These are phyloP conservation scores for Cystobasidium tubakii DNA, from an alignment of 768 basidiomycete species.

Conservation along the genomic window DNA sequence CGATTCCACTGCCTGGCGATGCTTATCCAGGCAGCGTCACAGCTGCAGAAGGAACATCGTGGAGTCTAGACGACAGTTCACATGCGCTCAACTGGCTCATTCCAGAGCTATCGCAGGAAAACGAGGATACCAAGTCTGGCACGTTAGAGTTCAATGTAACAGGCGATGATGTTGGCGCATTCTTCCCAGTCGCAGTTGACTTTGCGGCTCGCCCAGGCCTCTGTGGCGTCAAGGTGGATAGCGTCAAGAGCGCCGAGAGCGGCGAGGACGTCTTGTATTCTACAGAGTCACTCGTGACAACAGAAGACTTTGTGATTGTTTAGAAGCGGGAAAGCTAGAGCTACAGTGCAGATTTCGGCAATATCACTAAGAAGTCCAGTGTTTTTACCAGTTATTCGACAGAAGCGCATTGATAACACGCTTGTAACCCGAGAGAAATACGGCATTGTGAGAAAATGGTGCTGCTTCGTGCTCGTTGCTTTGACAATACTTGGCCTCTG, in stretches of 20 bases:
- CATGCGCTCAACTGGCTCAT: constrained; percentile 83
- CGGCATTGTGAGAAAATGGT: no score
- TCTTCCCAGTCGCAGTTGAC: constrained; percentile 84
- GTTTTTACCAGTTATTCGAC: no score
- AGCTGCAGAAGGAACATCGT: constrained; percentile 63
- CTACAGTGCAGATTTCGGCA: neutral
- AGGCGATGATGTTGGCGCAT: constrained; percentile 71
- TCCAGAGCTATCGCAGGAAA: constrained; percentile 58
- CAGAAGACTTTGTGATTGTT: constrained; percentile 56
- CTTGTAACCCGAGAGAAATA: no score
- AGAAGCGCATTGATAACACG: no score
- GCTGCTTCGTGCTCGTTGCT: no score
- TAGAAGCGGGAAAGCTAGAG: constrained; percentile 1
- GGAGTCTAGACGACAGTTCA: constrained; percentile 71
- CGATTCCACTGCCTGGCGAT: constrained; percentile 82
- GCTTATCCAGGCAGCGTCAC: constrained; percentile 70
- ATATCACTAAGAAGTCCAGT: no score
- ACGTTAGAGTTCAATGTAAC: constrained; percentile 84
- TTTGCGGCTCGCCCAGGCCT: constrained; percentile 77
- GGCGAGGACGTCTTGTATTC: constrained; percentile 57
- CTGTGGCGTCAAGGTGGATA: constrained; percentile 62
- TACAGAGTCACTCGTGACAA: constrained; percentile 55
- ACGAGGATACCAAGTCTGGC: constrained; percentile 61
- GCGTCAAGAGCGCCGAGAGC: constrained; percentile 57
- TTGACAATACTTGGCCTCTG: no score